Evolutionary conservation across 2,329 filamentous ascomycete genomes (phyloP), one percentile per base, ranked within the genome.

Genomic region (Hypoxylon sp.): DNA sequence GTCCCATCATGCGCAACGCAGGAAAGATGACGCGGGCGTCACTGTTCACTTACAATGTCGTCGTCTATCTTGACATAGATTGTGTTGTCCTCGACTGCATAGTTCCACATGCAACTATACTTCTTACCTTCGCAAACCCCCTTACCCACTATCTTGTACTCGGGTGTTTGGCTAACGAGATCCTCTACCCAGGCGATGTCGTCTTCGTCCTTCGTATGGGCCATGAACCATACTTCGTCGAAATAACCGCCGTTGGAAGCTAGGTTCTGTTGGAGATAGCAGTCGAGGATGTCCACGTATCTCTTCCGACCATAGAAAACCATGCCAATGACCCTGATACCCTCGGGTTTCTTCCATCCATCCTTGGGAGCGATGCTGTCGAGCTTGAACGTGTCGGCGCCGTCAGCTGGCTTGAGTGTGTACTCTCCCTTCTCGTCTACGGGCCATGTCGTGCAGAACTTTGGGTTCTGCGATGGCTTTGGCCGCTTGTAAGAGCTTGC

Each of bases 21-120:
- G 22, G 8, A n/a, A 41, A 20, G 51, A 13, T 48, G 20, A 41
- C 26, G 28, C 5, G 11, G 17, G 26, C 6, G 19, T 10, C 17
- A 15, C 10, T 7, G 46, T 53, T 37, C 51, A 71, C 78, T 75
- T 68, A 80, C 79, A 62, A 74, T 80, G 57, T 84, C 80, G 61
- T 83, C 80, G 66, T 84, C 79, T 46, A 83, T 75, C 56, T 75
- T 77, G 44, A 82, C 75, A 52, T 82, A 83, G 4, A 81, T 78
- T 24, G 75, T 76, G 6, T 76, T 74, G 44, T 74, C 69, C 17
- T 67, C 73, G 28, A 71, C 72, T 19, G 74, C 73, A 43, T 70
- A 70, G 34, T 68, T 63, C 74, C 74, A 76, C 66, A 75, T 61
- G 55, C 74, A 80, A n/a, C 76, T 78, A 15, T 73, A 72, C 10